Evolutionary conservation across 2,329 filamentous ascomycete genomes (phyloP).

Genomic region (Aspergillus awamori): DNA sequence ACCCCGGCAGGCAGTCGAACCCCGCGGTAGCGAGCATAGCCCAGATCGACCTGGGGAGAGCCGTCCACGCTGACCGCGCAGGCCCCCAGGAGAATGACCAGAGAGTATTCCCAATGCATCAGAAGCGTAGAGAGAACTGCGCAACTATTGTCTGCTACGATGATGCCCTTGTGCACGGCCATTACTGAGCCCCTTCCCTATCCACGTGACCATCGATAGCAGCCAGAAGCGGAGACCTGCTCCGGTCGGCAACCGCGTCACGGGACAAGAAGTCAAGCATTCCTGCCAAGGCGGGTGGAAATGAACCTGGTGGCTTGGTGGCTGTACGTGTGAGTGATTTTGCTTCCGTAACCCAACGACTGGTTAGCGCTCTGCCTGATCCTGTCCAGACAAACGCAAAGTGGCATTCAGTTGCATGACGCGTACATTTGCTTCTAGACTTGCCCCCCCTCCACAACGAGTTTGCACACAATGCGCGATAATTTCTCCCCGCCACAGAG

Average conservation of each 20-base stretch:
- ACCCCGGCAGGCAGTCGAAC: constrained; percentile 56
- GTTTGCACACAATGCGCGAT: no score
- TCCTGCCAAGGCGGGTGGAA: not conserved
- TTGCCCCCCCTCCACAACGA: no score
- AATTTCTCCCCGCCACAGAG: no score
- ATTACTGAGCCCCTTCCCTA: not conserved
- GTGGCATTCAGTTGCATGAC: no score
- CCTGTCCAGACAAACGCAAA: no score
- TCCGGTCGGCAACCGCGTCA: no score
- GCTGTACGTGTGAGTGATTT: no score
- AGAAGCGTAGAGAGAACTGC: not conserved
- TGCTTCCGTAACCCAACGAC: no score
- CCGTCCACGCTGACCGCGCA: not conserved
- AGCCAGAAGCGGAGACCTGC: no score
- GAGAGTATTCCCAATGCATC: not conserved
- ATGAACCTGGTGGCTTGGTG: no score
- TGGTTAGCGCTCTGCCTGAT: no score
- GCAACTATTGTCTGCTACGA: not conserved
- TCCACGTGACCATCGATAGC: not conserved
- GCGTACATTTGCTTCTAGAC: no score
- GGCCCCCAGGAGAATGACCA: not conserved
- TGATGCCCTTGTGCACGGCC: not conserved
- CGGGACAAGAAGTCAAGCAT: not conserved
- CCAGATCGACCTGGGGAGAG: constrained; percentile 56
- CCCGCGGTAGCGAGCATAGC: constrained; percentile 66